Evolutionary conservation across 192 early-diverging fungal genomes (phyloP).

Genomic region (Backusella tuberculispora): DNA sequence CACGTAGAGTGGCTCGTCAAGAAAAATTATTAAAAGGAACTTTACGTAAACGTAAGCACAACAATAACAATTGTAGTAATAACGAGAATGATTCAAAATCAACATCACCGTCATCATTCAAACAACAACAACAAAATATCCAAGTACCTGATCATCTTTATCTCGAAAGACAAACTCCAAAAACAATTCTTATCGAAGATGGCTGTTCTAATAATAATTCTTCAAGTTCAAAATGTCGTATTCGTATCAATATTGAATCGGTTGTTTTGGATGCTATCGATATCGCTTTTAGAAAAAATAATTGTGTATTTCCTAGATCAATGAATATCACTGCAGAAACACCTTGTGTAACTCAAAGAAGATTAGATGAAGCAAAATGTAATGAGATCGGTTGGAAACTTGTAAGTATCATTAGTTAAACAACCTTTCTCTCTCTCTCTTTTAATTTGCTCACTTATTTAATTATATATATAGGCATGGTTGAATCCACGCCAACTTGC

Average conservation of each 20-base stretch:
- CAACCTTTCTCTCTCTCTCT: neutral
- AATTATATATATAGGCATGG: slow-evolving; percentile 25
- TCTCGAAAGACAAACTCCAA: slow-evolving; percentile 11
- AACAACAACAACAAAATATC: neutral
- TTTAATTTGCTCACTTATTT: neutral
- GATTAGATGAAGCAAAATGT: slow-evolving; percentile 48
- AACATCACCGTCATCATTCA: too few relatives aligned
- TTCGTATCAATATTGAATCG: slow-evolving; percentile 54
- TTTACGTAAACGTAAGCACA: slow-evolving; percentile 48
- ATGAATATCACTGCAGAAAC: slow-evolving; percentile 29
- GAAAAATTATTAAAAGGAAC: slow-evolving; percentile 69
- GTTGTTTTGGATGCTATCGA: slow-evolving; percentile 46
- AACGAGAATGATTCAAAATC: neutral
- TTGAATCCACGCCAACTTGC: slow-evolving; percentile 26
- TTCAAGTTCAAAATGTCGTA: slow-evolving; percentile 32
- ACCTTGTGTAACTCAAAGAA: slow-evolving; percentile 34
- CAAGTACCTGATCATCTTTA: neutral
- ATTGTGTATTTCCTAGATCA: slow-evolving; percentile 60
- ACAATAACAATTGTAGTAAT: neutral
- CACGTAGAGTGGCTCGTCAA: slow-evolving; percentile 72
- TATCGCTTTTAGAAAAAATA: slow-evolving; percentile 51
- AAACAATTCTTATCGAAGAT: slow-evolving; percentile 28
- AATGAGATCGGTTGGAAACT: slow-evolving; percentile 74
- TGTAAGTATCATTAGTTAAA: slow-evolving; percentile 37
- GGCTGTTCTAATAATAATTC: neutral